Conservation (phyloP, 2,329 filamentous ascomycete species). For the Dactylellina drechsleri region DNA sequence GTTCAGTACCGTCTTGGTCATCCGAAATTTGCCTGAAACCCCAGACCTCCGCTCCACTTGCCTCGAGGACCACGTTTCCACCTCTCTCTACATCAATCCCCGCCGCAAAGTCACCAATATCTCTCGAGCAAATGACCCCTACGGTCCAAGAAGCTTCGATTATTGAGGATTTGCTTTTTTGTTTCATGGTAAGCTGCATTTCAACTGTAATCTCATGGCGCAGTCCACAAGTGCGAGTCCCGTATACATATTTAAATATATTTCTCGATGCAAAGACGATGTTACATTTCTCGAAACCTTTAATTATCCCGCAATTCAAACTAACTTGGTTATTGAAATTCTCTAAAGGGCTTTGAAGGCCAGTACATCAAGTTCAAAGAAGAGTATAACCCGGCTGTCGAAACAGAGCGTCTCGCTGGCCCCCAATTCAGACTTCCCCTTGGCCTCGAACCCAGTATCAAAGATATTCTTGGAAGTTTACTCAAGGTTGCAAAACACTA, state of each 20-base stretch:
- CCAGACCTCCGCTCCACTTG: constrained; percentile 76
- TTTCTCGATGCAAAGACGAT: neutral
- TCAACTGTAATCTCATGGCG: too few relatives aligned
- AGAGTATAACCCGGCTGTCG: constrained; percentile 81
- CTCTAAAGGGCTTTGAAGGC: constrained; percentile 81
- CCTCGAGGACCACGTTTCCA: constrained; percentile 72
- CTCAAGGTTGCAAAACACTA: constrained; percentile 95
- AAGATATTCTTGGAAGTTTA: constrained; percentile 87
- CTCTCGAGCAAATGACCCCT: constrained; percentile 76
- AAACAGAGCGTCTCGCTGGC: constrained; percentile 86
- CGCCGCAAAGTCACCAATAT: constrained; percentile 72
- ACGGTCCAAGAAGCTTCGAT: constrained; percentile 87
- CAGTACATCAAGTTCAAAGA: constrained; percentile 91
- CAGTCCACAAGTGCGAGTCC: neutral
- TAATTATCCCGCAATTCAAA: neutral
- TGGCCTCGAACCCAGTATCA: constrained; percentile 88
- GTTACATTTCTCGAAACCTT: too few relatives aligned
- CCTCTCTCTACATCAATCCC: constrained; percentile 75
- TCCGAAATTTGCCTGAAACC: constrained; percentile 37
- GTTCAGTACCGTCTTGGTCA: constrained; percentile 59
- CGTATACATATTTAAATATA: neutral
- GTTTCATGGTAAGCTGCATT: constrained; percentile 74
- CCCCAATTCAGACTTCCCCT: constrained; percentile 81
- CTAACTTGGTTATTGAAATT: neutral
- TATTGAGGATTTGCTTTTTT: constrained; percentile 88